A percentile compares a stretch with the other conserved stretches of the same genome.
These are phyloP conservation scores for Beauveria australis DNA, from an alignment of 2,329 filamentous ascomycete genomes.

Conservation along the genomic window DNA sequence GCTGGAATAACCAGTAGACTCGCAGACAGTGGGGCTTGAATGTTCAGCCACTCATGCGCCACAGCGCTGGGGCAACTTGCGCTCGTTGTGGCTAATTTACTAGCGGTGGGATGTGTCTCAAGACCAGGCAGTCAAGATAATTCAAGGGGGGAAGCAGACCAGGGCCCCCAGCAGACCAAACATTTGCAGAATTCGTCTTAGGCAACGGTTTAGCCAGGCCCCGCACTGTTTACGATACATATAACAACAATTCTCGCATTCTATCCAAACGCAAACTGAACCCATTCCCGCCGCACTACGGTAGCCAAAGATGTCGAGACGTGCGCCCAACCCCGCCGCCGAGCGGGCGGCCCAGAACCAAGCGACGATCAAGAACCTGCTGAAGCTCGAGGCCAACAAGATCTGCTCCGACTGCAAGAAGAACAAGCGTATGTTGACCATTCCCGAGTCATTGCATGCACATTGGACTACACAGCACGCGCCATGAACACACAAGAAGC, in stretches of 20 bases:
- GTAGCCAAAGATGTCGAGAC: conserved; percentile 60
- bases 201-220: conserved; percentile 6
- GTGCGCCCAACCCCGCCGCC: conserved; percentile 66
- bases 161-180: neutral
- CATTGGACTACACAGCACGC: neutral
- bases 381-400: conserved; percentile 95
- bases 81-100: neutral
- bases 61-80: neutral
- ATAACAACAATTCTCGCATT: neutral
- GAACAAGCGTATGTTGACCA: conserved; percentile 72
- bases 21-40: neutral
- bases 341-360: conserved; percentile 90
- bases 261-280: neutral
- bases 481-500: neutral
- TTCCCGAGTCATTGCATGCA: neutral
- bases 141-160: conserved; percentile 6
- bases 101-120: conserved; percentile 8
- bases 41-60: conserved; percentile 5
- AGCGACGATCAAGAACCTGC: conserved; percentile 83
- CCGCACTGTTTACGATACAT: neutral
- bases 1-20: neutral
- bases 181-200: conserved; percentile 5
- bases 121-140: conserved; percentile 10
- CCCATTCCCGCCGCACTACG: neutral
- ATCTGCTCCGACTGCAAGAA: conserved; percentile 96